phyloP scores from a whole-genome alignment of 768 basidiomycete species.

The Tulasnella sp. region DNA sequence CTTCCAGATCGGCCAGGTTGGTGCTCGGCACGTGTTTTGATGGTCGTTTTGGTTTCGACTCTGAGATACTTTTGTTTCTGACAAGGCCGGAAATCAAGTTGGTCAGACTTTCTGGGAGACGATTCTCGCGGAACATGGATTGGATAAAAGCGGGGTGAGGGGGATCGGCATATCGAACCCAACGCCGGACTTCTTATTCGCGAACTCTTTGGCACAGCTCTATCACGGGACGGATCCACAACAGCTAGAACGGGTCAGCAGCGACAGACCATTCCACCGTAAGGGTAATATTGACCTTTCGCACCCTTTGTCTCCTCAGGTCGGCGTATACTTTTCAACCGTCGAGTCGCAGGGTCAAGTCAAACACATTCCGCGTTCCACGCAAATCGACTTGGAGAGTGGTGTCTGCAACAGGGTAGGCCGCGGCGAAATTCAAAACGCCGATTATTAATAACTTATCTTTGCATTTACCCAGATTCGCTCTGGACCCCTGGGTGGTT shows the following conservation, averaged over 20 bases:
- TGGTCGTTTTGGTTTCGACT: conserved; percentile 2
- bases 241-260: conserved; percentile 64
- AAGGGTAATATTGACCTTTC: background rate
- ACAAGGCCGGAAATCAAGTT: conserved; percentile 64
- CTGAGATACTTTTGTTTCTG: conserved; percentile 27
- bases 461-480: conserved; percentile 46
- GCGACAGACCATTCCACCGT: background rate
- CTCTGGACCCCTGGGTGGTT: conserved; percentile 60
- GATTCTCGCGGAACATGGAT: conserved; percentile 81
- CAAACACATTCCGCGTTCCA: conserved; percentile 85
- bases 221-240: conserved; percentile 71
- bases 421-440: conserved; percentile 14
- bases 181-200: conserved; percentile 19
- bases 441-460: background rate
- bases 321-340: conserved; percentile 78
- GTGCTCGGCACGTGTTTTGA: conserved; percentile 14
- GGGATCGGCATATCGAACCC: conserved; percentile 20
- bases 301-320: conserved; percentile 41
- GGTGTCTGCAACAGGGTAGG: conserved; percentile 77
- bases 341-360: conserved; percentile 44
- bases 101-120: conserved; percentile 88
- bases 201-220: conserved; percentile 39
- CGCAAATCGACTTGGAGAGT: conserved; percentile 86
- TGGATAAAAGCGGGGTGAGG: conserved; percentile 65
- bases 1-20: conserved; percentile 65